Base-by-base conservation (phyloP, 768 basidiomycete genomes). In the Xerocomellus amylosporus region DNA sequence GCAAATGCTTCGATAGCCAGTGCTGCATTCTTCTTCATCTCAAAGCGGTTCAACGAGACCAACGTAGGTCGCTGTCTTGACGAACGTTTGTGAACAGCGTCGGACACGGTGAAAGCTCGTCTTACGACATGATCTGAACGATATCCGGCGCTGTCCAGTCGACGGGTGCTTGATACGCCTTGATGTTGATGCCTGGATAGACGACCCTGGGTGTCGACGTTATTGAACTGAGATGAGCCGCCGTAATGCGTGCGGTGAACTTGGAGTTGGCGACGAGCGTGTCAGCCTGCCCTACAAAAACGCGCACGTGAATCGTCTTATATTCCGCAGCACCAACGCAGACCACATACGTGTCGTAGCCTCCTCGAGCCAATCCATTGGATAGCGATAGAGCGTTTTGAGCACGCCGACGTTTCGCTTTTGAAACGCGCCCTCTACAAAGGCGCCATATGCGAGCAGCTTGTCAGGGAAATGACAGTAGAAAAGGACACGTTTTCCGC, bases 381-480 rank as follows among this genome's bases (percentile, higher is more conserved):
- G 96, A 33, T 80, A 76, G 2, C 96, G 81, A 71, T 99, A 99
- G 6, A 93, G 46, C 34, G 78, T 67, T 71, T 93, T 93, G 61
- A 96, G 61, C 3, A 86, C 33, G 19, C 81, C 68, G 0, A 72
- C 71, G 3, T 72, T 74, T 46, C 67, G 75, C 63, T 68, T 78
- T 37, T 66, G 69, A 40, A 71, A 63, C 50, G 74, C 70, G 13
- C 82, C 85, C 49, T 87, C 83, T 0, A 84, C 77, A 63, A 80
- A 70, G 5, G 72, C 83, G 0, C 89, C 89, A 57, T 83, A 81
- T 7, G 88, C 84, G 26, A 98, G 80, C 1, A 98, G 77, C 70
- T 96, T 96, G 73, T 99, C 96, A 0, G 96, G 97, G 61, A 99
- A 98, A 69, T 98, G 97, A 61, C 93, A 96, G 69, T 99, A 98